Evolutionary conservation across 129 eudicot genomes (phyloP), one percentile per base, ranked within the genome.

Genomic region (Kitagawia praeruptora): DNA sequence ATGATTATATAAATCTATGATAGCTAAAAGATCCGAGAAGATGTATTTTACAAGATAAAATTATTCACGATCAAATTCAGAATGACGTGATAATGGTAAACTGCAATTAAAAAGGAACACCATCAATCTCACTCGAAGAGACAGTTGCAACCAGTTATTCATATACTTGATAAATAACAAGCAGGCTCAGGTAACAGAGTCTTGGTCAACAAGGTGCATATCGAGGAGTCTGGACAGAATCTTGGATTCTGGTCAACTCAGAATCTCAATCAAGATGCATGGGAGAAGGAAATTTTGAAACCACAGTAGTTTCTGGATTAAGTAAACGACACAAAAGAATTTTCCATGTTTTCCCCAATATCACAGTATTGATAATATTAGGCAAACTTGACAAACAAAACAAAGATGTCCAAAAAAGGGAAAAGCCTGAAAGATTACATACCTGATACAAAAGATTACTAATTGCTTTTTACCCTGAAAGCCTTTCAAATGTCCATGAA

Each of bases 161-260:
- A n/a, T n/a, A n/a, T 58, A 58, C 25, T 2, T 15, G 46, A 74
- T 74, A n/a, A 46, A 11, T 31, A 74, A 74, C n/a, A 74, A 12
- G 54, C 21, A 44, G 34, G 53, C 25, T 6, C 77, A 14, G 40
- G 5, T 21, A 79, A 42, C 74, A 48, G 54, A 46, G 8, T 40
- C 38, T n/a, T n/a, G n/a, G 9, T 19, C 75, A 67, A 77, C 58
- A 81, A 64, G 40, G 72, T 75, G 77, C 88, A 77, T 88, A 89
- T 93, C 88, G 90, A 42, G 98, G 98, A 84, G 98, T 93, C 82
- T 88, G 91, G 75, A 89, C 81, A 80, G 81, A 84, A 53, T 93
- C 97, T 40, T 87, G 95, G 34, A 31, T 31, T 31, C 34, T 31
- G 34, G 34, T 31, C 34, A 31, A 31, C 34, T 31, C 34, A 31